Percentiles rank a stretch among this genome's conserved stretches.
Conservation (phyloP, 805 yeast genomes). For the Nakazawaea ambrosiae region DNA sequence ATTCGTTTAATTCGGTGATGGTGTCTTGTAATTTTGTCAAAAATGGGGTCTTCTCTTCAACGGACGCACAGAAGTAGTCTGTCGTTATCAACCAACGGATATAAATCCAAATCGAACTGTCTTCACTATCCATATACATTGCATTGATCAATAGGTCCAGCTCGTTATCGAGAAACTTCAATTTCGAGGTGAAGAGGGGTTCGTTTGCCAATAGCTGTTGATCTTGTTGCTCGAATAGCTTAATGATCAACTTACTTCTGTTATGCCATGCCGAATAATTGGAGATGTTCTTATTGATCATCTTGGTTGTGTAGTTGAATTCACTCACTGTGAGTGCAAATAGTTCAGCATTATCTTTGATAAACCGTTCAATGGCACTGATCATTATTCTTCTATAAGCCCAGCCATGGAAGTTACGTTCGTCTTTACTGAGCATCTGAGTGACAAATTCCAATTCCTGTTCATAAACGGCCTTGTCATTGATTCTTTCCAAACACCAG, state of each 20-base stretch:
- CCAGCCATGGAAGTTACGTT: conserved; percentile 95
- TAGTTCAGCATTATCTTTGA: conserved; percentile 10
- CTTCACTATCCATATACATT: conserved; percentile 87
- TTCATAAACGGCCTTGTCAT: conserved; percentile 43
- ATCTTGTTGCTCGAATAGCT: conserved; percentile 30
- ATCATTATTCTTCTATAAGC: conserved; percentile 78
- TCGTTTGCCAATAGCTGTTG: conserved; percentile 12
- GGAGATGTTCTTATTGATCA: conserved; percentile 78
- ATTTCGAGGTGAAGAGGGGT: conserved; percentile 24
- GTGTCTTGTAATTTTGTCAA: conserved; percentile 42
- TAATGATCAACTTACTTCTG: conserved; percentile 62
- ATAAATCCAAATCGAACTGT: conserved; percentile 90
- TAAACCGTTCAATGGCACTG: conserved; percentile 21
- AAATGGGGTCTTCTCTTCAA: conserved; percentile 15
- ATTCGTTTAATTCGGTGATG: conserved; percentile 57
- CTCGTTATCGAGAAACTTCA: conserved; percentile 45
- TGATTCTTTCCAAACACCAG: conserved; percentile 60
- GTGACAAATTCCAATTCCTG: conserved; percentile 63
- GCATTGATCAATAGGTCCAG: conserved; percentile 71
- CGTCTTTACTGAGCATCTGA: conserved; percentile 61
- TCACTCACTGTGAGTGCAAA: conserved; percentile 40
- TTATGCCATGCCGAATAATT: conserved; percentile 97
- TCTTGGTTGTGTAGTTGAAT: conserved; percentile 67
- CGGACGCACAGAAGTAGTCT: conserved; percentile 24
- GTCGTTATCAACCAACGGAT: conserved; percentile 67